phyloP scores from a whole-genome alignment of 306 rosid species.

The Prunus padus region DNA sequence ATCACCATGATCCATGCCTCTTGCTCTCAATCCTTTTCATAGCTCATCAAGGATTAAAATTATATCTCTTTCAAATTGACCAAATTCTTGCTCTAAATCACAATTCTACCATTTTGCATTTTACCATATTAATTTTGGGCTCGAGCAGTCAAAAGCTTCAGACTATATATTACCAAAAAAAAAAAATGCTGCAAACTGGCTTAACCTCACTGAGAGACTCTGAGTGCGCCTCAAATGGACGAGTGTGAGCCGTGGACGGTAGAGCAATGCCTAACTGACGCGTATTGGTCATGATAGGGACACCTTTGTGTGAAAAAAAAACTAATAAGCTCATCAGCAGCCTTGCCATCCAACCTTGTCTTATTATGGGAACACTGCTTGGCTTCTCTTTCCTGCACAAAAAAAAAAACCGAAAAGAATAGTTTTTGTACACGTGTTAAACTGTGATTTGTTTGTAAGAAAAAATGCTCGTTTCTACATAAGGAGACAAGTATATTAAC shows the following conservation, averaged over 20 bases:
- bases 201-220: not conserved
- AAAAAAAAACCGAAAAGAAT: too few relatives aligned
- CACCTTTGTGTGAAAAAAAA: not conserved
- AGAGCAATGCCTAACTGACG: slow-evolving; percentile 21
- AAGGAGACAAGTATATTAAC: too few relatives aligned
- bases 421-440: too few relatives aligned
- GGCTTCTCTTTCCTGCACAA: too few relatives aligned
- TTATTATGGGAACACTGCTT: not conserved
- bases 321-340: not conserved
- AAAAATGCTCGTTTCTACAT: too few relatives aligned
- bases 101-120: slow-evolving; percentile 8
- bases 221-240: slow-evolving; percentile 13
- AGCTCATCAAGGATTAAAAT: slow-evolving; percentile 7
- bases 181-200: not conserved
- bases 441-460: too few relatives aligned
- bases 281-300: not conserved
- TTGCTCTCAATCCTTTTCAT: slow-evolving; percentile 29
- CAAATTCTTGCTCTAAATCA: slow-evolving; percentile 9
- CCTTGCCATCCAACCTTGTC: not conserved
- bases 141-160: not conserved
- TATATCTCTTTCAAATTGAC: not conserved
- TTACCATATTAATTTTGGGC: not conserved
- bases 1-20: slow-evolving; percentile 15
- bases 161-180: not conserved
- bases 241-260: slow-evolving; percentile 19